phyloP scores from a whole-genome alignment of 2,329 filamentous ascomycete genomes.

The Fusarium anthophilum region DNA sequence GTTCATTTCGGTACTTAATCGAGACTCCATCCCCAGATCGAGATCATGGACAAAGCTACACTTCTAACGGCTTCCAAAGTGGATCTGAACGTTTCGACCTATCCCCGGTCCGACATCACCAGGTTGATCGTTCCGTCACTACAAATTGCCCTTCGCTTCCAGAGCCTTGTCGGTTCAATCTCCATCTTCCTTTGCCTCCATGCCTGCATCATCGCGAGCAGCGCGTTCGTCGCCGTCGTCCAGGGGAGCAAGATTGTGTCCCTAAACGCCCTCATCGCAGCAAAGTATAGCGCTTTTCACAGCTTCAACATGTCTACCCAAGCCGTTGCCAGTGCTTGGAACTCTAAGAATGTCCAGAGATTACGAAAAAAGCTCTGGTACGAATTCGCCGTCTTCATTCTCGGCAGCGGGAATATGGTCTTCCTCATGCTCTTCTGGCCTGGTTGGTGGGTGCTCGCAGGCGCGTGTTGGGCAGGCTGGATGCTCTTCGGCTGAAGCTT shows the following conservation, averaged over 20 bases:
- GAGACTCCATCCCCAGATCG: slow-evolving; percentile 19
- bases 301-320: slow-evolving; percentile 43
- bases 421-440: slow-evolving; percentile 66
- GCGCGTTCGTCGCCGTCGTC: slow-evolving; percentile 37
- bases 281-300: slow-evolving; percentile 45
- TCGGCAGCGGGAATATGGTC: slow-evolving; percentile 60
- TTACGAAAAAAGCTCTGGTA: slow-evolving; percentile 59
- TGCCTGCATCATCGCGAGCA: slow-evolving; percentile 44
- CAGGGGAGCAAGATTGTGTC: slow-evolving; percentile 41
- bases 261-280: slow-evolving; percentile 40
- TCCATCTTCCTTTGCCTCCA: slow-evolving; percentile 47
- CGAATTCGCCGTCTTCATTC: slow-evolving; percentile 61
- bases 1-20: slow-evolving; percentile 10
- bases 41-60: slow-evolving; percentile 49
- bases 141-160: slow-evolving; percentile 48
- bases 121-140: slow-evolving; percentile 48
- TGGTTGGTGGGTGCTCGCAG: slow-evolving; percentile 61
- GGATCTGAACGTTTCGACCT: slow-evolving; percentile 44
- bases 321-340: slow-evolving; percentile 48
- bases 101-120: slow-evolving; percentile 46
- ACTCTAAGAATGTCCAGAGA: slow-evolving; percentile 47
- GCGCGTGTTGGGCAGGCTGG: slow-evolving; percentile 48
- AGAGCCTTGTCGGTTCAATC: slow-evolving; percentile 46
- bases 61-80: slow-evolving; percentile 52
- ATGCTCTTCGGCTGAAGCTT: slow-evolving; percentile 47